Evolutionary conservation across 352 stramenopile species (phyloP).

Genomic region (Pythium vanterpoolii): DNA sequence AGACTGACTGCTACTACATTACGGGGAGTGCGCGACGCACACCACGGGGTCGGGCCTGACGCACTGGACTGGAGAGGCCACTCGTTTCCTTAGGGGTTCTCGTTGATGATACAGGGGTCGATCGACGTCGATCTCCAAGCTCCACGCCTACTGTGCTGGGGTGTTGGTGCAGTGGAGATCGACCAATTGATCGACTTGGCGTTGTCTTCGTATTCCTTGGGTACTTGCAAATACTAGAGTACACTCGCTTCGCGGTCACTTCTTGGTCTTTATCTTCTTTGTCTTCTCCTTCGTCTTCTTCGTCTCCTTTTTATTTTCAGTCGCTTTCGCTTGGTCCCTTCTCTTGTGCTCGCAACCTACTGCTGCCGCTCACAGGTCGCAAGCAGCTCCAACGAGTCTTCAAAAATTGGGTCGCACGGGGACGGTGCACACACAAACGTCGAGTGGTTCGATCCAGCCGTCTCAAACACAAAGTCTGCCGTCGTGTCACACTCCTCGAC

Average conservation of each 20-base stretch:
- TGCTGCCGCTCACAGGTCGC: conserved; percentile 38
- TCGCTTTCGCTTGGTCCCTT: not conserved
- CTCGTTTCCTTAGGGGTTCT: conserved; percentile 1
- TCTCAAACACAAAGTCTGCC: conserved; percentile 20
- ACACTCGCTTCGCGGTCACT: conserved; percentile 19
- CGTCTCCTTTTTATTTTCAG: not conserved
- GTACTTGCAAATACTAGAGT: conserved; percentile 28
- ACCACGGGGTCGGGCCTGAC: conserved; percentile 9
- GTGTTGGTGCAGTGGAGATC: not conserved
- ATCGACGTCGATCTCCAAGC: not conserved
- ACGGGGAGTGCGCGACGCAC: conserved; percentile 11
- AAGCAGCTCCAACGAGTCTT: conserved; percentile 41
- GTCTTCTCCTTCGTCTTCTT: conserved; percentile 1
- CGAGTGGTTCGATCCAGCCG: conserved; percentile 2
- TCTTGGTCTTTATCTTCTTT: conserved; percentile 5
- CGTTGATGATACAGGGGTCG: conserved; percentile 8
- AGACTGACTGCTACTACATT: conserved; percentile 28
- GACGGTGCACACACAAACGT: conserved; percentile 14
- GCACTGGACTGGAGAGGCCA: conserved; percentile 10
- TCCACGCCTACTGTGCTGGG: too few relatives aligned
- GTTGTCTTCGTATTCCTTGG: conserved; percentile 6
- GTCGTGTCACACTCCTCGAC: conserved; percentile 39
- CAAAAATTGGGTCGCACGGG: conserved; percentile 35
- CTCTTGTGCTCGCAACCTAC: conserved; percentile 5
- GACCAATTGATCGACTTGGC: not conserved